Evolutionary conservation across 306 rosid genomes (phyloP).

Genomic region (apple (Malus domestica)): DNA sequence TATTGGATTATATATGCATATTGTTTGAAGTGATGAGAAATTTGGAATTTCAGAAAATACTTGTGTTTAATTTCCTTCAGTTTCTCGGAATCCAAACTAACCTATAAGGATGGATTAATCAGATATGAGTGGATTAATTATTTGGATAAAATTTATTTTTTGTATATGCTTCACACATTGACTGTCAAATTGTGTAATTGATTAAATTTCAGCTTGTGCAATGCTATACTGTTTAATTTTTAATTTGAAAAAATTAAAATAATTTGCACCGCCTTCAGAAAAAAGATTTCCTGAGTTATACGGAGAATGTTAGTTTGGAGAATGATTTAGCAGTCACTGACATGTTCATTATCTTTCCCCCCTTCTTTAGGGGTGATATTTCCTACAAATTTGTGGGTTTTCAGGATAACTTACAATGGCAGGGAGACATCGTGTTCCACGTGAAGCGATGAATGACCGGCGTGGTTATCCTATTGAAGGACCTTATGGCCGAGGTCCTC

Average conservation of each 20-base stretch:
- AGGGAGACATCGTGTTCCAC: conserved; percentile 51
- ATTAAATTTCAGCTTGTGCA: background rate
- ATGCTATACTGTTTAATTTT: background rate
- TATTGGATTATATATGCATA: background rate
- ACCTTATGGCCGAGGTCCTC: conserved; percentile 51
- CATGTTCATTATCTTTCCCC: background rate
- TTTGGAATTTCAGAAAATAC: background rate
- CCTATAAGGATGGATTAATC: background rate
- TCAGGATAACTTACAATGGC: conserved; percentile 50
- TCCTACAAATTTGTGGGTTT: background rate
- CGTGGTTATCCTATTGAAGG: conserved; percentile 64
- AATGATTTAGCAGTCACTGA: background rate
- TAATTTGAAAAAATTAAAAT: background rate
- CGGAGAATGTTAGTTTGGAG: background rate
- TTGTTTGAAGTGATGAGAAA: background rate
- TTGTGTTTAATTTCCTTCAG: background rate
- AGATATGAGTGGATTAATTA: background rate
- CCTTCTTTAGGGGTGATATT: background rate
- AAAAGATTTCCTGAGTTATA: background rate
- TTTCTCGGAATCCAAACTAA: background rate
- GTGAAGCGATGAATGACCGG: conserved; percentile 45
- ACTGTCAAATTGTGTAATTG: background rate
- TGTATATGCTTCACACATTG: background rate
- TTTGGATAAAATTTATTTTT: background rate
- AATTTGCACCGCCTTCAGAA: background rate